Percentiles rank a stretch among this genome's conserved stretches.
These are phyloP conservation scores for Euptelea pleiosperma DNA, from an alignment of 164 flowering plant genomes.

Conservation along the genomic window DNA sequence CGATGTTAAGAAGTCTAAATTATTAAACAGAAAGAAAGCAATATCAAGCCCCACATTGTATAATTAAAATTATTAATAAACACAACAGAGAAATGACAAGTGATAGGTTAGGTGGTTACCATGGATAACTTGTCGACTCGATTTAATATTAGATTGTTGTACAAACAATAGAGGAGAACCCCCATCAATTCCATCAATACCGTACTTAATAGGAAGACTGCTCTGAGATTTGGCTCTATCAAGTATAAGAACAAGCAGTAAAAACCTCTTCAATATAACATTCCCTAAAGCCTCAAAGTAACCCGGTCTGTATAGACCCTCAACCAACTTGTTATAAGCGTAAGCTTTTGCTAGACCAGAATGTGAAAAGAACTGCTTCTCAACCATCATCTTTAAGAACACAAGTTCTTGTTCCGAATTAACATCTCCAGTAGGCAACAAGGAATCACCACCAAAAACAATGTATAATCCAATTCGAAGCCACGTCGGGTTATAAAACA, in stretches of 20 bases:
- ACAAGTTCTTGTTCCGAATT: conserved; percentile 57
- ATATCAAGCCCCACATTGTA: conserved; percentile 17
- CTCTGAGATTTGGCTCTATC: conserved; percentile 83
- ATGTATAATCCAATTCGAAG: conserved; percentile 79
- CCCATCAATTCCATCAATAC: conserved; percentile 96
- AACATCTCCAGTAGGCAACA: conserved; percentile 50
- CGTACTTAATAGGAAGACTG: conserved; percentile 72
- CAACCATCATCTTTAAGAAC: conserved; percentile 75
- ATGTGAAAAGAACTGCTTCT: conserved; percentile 76
- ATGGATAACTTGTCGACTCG: conserved; percentile 67
- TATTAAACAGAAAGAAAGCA: conserved; percentile 11
- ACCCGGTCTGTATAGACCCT: conserved; percentile 87
- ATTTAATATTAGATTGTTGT: conserved; percentile 51
- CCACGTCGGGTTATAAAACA: conserved; percentile 80
- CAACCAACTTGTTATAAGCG: conserved; percentile 88
- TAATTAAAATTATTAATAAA: conserved; percentile 1
- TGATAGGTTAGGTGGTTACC: conserved; percentile 39
- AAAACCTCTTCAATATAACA: conserved; percentile 76
- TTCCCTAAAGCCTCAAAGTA: conserved; percentile 81
- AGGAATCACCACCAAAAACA: conserved; percentile 85
- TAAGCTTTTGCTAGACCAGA: conserved; percentile 66
- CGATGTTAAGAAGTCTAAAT: conserved; percentile 71
- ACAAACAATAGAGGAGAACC: conserved; percentile 87
- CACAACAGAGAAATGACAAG: neutral
- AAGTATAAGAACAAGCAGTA: conserved; percentile 78